Conservation (phyloP, 768 basidiomycete species). For the Cyathus striatus region DNA sequence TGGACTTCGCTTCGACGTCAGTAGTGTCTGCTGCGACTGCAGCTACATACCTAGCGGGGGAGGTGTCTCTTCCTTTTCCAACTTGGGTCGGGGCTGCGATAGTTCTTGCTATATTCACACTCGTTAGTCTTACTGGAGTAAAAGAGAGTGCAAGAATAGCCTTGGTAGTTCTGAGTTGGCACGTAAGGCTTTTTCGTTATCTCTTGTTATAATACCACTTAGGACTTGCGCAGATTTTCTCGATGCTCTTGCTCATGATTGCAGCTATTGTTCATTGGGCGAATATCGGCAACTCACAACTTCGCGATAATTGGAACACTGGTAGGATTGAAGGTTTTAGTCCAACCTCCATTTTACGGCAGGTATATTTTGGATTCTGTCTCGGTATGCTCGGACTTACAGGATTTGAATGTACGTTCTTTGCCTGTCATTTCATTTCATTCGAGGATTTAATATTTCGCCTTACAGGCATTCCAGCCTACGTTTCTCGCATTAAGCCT, state of each 20-base stretch:
- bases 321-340: conserved; percentile 26
- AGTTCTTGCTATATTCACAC: conserved; percentile 49
- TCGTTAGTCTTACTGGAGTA: conserved; percentile 52
- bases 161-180: conserved; percentile 49
- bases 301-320: conserved; percentile 50
- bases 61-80: conserved; percentile 55
- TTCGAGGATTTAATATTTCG: not conserved
- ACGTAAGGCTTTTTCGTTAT: conserved; percentile 34
- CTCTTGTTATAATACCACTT: not conserved
- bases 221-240: conserved; percentile 34
- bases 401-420: conserved; percentile 56
- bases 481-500: conserved; percentile 54
- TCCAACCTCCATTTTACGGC: conserved; percentile 25
- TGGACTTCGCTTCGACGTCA: conserved; percentile 66
- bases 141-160: conserved; percentile 62
- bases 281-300: conserved; percentile 36
- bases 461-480: conserved; percentile 51
- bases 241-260: conserved; percentile 53
- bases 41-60: conserved; percentile 59
- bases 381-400: conserved; percentile 70
- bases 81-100: conserved; percentile 44
- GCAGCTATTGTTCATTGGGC: conserved; percentile 48
- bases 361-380: conserved; percentile 64
- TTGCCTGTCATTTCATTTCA: not conserved
- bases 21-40: conserved; percentile 75